phyloP scores from a whole-genome alignment of 176 grass and related monocot species.

The Carex myosuroides region DNA sequence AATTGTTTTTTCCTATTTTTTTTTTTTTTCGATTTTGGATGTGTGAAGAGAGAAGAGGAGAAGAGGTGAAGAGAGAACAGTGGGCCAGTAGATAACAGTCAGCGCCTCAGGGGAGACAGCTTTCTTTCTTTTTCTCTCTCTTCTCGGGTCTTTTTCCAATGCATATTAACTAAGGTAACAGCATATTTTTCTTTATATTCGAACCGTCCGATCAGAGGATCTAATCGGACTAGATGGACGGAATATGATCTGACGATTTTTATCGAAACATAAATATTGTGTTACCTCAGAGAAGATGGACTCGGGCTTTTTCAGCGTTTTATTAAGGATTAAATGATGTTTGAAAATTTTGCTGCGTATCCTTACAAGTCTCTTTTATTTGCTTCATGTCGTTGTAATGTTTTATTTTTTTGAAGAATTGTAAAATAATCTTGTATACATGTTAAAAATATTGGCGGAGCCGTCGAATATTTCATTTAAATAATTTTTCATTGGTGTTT shows the following conservation, averaged over 20 bases:
- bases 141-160: not conserved
- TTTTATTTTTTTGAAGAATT: not conserved
- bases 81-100: slow-evolving; percentile 13
- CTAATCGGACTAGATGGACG: too few relatives aligned
- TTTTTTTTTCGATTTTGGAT: slow-evolving; percentile 1
- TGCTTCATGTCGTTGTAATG: not conserved
- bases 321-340: not conserved
- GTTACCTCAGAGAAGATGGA: too few relatives aligned
- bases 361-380: not conserved
- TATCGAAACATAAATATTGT: too few relatives aligned
- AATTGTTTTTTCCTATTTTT: not conserved
- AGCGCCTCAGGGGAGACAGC: slow-evolving; percentile 17
- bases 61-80: not conserved
- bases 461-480: too few relatives aligned
- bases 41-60: not conserved
- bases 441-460: too few relatives aligned
- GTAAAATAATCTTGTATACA: too few relatives aligned
- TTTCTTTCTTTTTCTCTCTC: slow-evolving; percentile 2
- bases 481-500: too few relatives aligned
- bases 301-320: not conserved
- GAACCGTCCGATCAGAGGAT: too few relatives aligned
- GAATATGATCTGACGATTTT: too few relatives aligned
- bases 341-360: not conserved
- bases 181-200: too few relatives aligned
- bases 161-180: too few relatives aligned